Evolutionary conservation across 2,329 filamentous ascomycete species (phyloP).

Genomic region (Monilinia fructicola): DNA sequence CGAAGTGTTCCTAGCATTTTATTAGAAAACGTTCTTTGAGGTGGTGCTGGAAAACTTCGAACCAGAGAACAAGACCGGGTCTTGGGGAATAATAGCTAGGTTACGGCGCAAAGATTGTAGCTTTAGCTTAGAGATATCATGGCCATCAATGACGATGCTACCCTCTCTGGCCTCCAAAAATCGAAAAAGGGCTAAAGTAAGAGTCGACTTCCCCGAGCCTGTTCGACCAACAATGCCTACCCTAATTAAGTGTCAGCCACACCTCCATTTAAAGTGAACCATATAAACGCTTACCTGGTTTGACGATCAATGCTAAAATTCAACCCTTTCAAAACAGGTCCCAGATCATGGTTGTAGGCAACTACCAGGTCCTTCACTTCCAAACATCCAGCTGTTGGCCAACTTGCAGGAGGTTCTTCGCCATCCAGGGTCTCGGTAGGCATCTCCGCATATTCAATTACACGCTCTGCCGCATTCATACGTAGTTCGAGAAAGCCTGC

Average conservation of each 20-base stretch:
- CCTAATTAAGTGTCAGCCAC: constrained; percentile 12
- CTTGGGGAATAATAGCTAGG: constrained; percentile 41
- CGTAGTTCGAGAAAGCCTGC: constrained; percentile 70
- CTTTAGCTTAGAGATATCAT: constrained; percentile 39
- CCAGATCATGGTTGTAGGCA: constrained; percentile 66
- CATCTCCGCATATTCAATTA: constrained; percentile 70
- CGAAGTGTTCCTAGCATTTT: constrained; percentile 45
- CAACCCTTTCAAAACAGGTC: constrained; percentile 66
- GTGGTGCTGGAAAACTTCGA: neutral
- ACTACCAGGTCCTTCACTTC: constrained; percentile 70
- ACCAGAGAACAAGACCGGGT: constrained; percentile 83
- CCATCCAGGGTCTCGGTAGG: constrained; percentile 66
- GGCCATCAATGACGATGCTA: constrained; percentile 37
- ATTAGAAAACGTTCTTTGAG: constrained; percentile 60
- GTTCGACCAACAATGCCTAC: constrained; percentile 38
- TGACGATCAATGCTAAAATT: constrained; percentile 55
- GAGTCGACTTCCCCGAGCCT: constrained; percentile 37
- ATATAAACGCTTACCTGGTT: neutral
- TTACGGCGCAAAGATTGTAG: constrained; percentile 37
- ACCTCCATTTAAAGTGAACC: neutral
- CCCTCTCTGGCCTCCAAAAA: constrained; percentile 44
- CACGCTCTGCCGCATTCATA: constrained; percentile 74
- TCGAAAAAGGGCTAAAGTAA: constrained; percentile 33
- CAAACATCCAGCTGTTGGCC: constrained; percentile 71
- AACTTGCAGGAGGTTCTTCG: constrained; percentile 60